Evolutionary conservation across 148 eudicot genomes (phyloP).

Genomic region (Camellia lanceoleosa): DNA sequence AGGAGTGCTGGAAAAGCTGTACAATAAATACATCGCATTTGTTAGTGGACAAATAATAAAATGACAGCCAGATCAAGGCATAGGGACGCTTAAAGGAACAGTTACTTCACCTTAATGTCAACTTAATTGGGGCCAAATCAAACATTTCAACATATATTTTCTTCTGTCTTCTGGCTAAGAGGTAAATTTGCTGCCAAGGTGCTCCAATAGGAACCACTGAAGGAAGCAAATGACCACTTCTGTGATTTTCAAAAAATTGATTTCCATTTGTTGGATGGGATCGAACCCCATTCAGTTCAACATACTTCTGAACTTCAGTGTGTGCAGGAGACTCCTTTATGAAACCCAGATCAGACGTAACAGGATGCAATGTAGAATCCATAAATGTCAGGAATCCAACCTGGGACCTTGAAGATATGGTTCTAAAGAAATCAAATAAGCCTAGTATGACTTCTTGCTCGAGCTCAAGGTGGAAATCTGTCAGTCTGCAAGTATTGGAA

Average conservation of each 20-base stretch:
- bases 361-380: conserved; percentile 31
- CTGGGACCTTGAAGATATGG: conserved; percentile 44
- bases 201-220: conserved; percentile 81
- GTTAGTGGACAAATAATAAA: background rate
- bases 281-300: conserved; percentile 28
- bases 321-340: conserved; percentile 23
- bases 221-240: conserved; percentile 41
- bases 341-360: conserved; percentile 31
- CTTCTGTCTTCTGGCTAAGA: conserved; percentile 74
- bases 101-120: conserved; percentile 68
- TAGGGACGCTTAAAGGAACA: conserved; percentile 3
- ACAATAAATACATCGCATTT: conserved; percentile 5
- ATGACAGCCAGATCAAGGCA: conserved; percentile 9
- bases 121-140: conserved; percentile 63
- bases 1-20: conserved; percentile 95
- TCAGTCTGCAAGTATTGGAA: conserved; percentile 54
- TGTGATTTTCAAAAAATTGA: conserved; percentile 25
- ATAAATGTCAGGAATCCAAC: conserved; percentile 32
- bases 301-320: conserved; percentile 25
- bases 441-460: conserved; percentile 83
- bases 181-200: conserved; percentile 91
- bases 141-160: conserved; percentile 82
- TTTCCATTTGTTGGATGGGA: conserved; percentile 17
- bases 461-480: conserved; percentile 82
- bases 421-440: conserved; percentile 62